These are phyloP conservation scores for Brassica cretica DNA, from an alignment of 345 rosid species.

Conservation along the genomic window DNA sequence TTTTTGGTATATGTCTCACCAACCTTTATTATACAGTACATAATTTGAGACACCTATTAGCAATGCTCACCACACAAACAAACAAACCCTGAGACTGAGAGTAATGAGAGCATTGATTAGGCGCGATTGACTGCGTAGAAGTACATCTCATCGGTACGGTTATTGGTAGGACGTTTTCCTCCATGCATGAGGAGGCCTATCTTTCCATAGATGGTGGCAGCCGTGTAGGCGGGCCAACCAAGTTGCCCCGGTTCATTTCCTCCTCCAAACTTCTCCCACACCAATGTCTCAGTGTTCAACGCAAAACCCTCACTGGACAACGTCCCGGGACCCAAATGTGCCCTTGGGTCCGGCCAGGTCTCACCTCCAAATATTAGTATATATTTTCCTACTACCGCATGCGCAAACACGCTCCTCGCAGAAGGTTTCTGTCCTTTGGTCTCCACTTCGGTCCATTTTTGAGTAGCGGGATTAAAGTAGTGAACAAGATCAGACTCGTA, in stretches of 20 bases:
- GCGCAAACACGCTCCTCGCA: conserved; percentile 11
- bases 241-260: background rate
- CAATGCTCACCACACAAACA: background rate
- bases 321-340: background rate
- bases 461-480: background rate
- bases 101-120: background rate
- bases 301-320: background rate
- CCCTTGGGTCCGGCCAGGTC: background rate
- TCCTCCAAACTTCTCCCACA: conserved; percentile 16
- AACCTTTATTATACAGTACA: background rate
- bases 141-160: background rate
- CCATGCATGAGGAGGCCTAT: background rate
- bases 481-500: conserved; percentile 1
- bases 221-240: conserved; percentile 1
- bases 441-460: conserved; percentile 17
- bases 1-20: background rate
- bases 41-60: background rate
- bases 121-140: background rate
- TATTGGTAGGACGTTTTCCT: background rate
- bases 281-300: conserved; percentile 15
- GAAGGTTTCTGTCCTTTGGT: conserved; percentile 19
- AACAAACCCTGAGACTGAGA: background rate
- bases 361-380: conserved; percentile 26
- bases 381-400: conserved; percentile 2
- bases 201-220: background rate